Evolutionary conservation across 2,329 filamentous ascomycete genomes (phyloP).

Genomic region (Neonectria neomacrospora): DNA sequence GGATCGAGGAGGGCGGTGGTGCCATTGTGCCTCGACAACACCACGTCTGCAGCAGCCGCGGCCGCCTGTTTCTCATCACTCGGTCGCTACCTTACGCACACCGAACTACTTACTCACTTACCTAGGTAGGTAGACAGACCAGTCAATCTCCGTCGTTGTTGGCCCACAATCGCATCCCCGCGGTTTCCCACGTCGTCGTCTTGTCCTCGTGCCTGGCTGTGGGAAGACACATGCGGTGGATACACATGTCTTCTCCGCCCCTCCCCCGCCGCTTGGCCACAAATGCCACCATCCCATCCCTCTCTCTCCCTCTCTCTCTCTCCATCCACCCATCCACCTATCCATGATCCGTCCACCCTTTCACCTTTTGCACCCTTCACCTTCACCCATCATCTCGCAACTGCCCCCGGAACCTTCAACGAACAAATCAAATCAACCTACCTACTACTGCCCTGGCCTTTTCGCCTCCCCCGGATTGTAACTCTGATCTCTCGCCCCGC

Average conservation of each 20-base stretch:
- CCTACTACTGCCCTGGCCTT: background rate
- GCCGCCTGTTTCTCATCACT: slow-evolving; percentile 3
- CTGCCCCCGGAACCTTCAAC: slow-evolving; percentile 1
- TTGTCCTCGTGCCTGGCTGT: background rate
- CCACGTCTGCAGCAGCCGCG: slow-evolving; percentile 34
- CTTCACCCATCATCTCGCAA: slow-evolving; percentile 13
- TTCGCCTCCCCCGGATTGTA: background rate
- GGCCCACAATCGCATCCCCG: too few relatives aligned
- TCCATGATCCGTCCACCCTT: slow-evolving; percentile 2
- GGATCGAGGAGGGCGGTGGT: slow-evolving; percentile 30
- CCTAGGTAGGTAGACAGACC: too few relatives aligned
- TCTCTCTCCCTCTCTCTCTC: background rate
- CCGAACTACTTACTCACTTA: too few relatives aligned
- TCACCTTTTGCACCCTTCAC: slow-evolving; percentile 3
- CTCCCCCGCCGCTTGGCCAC: slow-evolving; percentile 5
- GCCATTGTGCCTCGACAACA: slow-evolving; percentile 38
- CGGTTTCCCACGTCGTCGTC: too few relatives aligned
- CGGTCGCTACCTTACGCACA: background rate
- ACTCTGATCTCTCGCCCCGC: slow-evolving; percentile 20
- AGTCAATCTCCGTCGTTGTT: too few relatives aligned
- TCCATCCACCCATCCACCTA: background rate
- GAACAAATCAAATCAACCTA: slow-evolving; percentile 3
- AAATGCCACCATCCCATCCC: background rate
- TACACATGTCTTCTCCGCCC: slow-evolving; percentile 5
- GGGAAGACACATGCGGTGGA: background rate